A percentile compares a stretch with the other conserved stretches of the same genome.
These are phyloP conservation scores for Auricularia heimuer DNA, from an alignment of 768 basidiomycete species.

Conservation along the genomic window DNA sequence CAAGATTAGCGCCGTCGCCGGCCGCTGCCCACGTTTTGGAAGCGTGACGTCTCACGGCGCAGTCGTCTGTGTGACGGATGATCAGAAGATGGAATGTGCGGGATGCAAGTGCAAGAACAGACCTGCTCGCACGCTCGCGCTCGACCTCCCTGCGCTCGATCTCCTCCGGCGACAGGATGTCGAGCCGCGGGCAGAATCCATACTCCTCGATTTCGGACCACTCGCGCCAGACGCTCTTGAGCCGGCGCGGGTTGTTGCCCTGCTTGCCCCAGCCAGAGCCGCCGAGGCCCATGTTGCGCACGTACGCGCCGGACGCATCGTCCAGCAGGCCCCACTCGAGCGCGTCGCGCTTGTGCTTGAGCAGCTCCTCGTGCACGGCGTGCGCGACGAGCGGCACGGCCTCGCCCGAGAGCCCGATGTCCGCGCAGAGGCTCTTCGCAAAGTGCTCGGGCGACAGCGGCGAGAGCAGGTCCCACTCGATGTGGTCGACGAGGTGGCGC, in stretches of 20 bases:
- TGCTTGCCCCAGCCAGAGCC: slow-evolving; percentile 50
- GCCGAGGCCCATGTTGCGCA: slow-evolving; percentile 53
- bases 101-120: slow-evolving; percentile 17
- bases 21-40: slow-evolving; percentile 30
- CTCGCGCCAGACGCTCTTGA: slow-evolving; percentile 89
- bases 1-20: slow-evolving; percentile 7
- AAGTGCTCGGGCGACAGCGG: slow-evolving; percentile 84
- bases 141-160: slow-evolving; percentile 84
- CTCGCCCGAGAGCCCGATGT: slow-evolving; percentile 83
- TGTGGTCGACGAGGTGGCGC: slow-evolving; percentile 85
- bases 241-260: slow-evolving; percentile 57
- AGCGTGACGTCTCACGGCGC: slow-evolving; percentile 57
- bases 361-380: slow-evolving; percentile 89
- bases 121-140: slow-evolving; percentile 74
- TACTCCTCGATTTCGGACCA: slow-evolving; percentile 91
- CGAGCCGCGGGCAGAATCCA: slow-evolving; percentile 57
- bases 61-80: slow-evolving; percentile 33
- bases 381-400: slow-evolving; percentile 83
- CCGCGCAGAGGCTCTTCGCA: slow-evolving; percentile 65
- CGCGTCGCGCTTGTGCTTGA: slow-evolving; percentile 91
- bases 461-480: slow-evolving; percentile 98
- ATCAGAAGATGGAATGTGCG: background rate
- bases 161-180: slow-evolving; percentile 82
- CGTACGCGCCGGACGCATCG: slow-evolving; percentile 62
- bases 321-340: slow-evolving; percentile 84